Percentiles rank a stretch among this genome's conserved stretches.
Evolutionary conservation across 2,329 filamentous ascomycete genomes (phyloP).

Genomic region (Didymosphaeria variabile): DNA sequence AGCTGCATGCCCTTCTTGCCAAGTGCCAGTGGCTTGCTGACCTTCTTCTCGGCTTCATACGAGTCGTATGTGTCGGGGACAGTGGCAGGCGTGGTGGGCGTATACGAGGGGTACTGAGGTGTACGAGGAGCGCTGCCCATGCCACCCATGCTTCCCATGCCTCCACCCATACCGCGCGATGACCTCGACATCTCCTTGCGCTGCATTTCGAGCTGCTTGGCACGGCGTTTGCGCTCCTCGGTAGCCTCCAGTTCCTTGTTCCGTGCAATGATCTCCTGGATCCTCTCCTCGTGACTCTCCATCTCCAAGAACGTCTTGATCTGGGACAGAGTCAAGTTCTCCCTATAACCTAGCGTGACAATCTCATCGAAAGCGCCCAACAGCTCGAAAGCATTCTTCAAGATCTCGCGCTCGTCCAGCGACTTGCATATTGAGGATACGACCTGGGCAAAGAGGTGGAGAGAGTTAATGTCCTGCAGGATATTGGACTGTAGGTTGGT

Average conservation of each 20-base stretch:
- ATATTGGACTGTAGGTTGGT: conserved; percentile 99
- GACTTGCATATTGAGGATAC: conserved; percentile 96
- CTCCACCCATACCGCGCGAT: conserved; percentile 61
- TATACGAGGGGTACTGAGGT: conserved; percentile 89
- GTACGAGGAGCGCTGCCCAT: conserved; percentile 65
- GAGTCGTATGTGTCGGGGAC: conserved; percentile 86
- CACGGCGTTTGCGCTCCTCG: conserved; percentile 97
- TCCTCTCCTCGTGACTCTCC: conserved; percentile 98
- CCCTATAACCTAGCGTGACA: conserved; percentile 92
- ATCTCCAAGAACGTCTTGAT: conserved; percentile 99
- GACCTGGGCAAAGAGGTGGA: conserved; percentile 97
- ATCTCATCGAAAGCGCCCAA: conserved; percentile 97
- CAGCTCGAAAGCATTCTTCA: conserved; percentile 94
- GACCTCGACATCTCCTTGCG: conserved; percentile 91
- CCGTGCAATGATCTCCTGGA: conserved; percentile 77
- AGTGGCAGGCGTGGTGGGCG: conserved; percentile 76
- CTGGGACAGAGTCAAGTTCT: conserved; percentile 94
- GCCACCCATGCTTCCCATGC: conserved; percentile 34
- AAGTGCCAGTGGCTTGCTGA: conserved; percentile 77
- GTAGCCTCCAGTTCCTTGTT: conserved; percentile 99
- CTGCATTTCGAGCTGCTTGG: conserved; percentile 98
- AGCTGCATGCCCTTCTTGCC: conserved; percentile 99
- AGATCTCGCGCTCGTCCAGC: conserved; percentile 92
- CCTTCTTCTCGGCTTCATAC: conserved; percentile 96
- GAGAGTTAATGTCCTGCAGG: conserved; percentile 96